These are phyloP conservation scores for Kwoniella shandongensis DNA, from an alignment of 768 basidiomycete genomes.

Conservation along the genomic window DNA sequence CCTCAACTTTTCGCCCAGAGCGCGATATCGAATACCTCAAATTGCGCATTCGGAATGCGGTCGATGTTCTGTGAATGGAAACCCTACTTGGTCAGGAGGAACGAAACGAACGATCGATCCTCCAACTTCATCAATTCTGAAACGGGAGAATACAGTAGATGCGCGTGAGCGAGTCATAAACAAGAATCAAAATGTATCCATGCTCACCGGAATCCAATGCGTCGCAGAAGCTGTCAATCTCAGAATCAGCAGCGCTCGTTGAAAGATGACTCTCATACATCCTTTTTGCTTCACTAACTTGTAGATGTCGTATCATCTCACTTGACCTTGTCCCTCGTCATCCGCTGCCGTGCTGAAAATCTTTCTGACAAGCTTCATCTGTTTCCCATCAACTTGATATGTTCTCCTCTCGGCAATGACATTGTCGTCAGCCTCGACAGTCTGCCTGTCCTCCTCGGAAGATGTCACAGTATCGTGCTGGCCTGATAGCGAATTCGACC, in stretches of 20 bases:
- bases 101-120: constrained; percentile 3
- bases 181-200: too few relatives aligned
- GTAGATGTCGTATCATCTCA: constrained; percentile 3
- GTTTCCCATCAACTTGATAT: background rate
- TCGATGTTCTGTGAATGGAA: constrained; percentile 4
- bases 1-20: background rate
- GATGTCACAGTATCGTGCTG: background rate
- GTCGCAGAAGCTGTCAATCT: too few relatives aligned
- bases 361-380: constrained; percentile 7
- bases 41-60: background rate
- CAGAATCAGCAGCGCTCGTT: too few relatives aligned
- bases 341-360: constrained; percentile 4
- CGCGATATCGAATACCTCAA: background rate
- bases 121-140: constrained; percentile 6
- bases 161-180: too few relatives aligned
- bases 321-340: background rate
- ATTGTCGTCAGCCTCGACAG: background rate
- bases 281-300: constrained; percentile 1
- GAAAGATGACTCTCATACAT: too few relatives aligned
- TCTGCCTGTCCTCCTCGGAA: background rate
- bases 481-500: background rate
- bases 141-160: too few relatives aligned
- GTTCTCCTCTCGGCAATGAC: background rate
- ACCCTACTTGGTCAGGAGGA: constrained; percentile 1
- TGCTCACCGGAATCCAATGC: too few relatives aligned